A percentile compares a stretch with the other conserved stretches of the same genome.
These are phyloP conservation scores for Noccaea caerulescens DNA, from an alignment of 345 rosid species.

Conservation along the genomic window DNA sequence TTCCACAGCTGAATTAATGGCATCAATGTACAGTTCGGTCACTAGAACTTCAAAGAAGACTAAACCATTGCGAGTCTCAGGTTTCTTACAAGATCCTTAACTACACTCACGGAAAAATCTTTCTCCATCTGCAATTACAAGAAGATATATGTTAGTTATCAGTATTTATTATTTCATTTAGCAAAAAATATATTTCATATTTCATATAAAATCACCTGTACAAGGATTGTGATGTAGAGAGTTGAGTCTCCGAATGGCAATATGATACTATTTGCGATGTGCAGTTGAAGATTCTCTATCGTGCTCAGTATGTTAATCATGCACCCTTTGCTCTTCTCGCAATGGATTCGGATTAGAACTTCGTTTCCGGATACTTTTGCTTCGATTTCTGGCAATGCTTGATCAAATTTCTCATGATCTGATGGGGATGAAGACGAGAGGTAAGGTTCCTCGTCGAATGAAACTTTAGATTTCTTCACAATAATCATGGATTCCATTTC, in stretches of 20 bases:
- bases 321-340: slow-evolving; percentile 57
- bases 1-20: neutral
- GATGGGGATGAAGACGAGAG: slow-evolving; percentile 31
- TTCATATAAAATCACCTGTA: slow-evolving; percentile 52
- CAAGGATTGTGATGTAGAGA: slow-evolving; percentile 65
- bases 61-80: slow-evolving; percentile 52
- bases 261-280: slow-evolving; percentile 48
- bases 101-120: slow-evolving; percentile 46
- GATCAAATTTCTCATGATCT: slow-evolving; percentile 44
- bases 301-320: slow-evolving; percentile 48
- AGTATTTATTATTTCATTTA: neutral
- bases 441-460: slow-evolving; percentile 44
- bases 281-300: slow-evolving; percentile 57
- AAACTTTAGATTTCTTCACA: slow-evolving; percentile 58
- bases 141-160: neutral
- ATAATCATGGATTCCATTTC: slow-evolving; percentile 55
- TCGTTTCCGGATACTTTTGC: slow-evolving; percentile 60
- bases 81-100: slow-evolving; percentile 58
- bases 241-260: slow-evolving; percentile 68
- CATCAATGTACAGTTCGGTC: slow-evolving; percentile 1
- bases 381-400: slow-evolving; percentile 66
- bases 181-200: neutral
- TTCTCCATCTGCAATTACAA: slow-evolving; percentile 60
- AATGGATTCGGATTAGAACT: slow-evolving; percentile 66
- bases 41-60: neutral